Percentiles rank a stretch among this genome's conserved stretches.
These are phyloP conservation scores for Amphichorda felina DNA, from an alignment of 2,329 filamentous ascomycete genomes.

Conservation along the genomic window DNA sequence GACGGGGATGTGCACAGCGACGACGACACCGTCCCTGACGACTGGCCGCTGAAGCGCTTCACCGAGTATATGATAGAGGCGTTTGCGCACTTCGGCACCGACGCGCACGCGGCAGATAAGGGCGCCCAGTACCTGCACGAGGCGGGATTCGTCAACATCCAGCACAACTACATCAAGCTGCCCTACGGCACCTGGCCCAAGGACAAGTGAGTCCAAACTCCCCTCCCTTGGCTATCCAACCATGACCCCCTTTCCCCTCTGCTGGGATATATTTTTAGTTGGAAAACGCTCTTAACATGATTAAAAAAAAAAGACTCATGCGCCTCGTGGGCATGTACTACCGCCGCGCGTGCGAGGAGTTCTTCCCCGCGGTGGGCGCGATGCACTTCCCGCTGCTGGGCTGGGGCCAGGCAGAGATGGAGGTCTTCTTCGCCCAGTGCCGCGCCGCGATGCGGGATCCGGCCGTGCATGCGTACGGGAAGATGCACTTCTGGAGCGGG, in stretches of 20 bases:
- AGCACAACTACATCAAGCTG: conserved; percentile 17
- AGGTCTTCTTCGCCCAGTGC: conserved; percentile 18
- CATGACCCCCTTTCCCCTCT: too few species aligned
- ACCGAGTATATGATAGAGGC: conserved; percentile 9
- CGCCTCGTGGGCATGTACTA: conserved; percentile 28
- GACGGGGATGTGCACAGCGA: conserved; percentile 11
- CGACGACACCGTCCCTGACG: conserved; percentile 9
- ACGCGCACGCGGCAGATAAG: conserved; percentile 4
- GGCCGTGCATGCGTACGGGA: conserved; percentile 23
- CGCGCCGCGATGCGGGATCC: conserved; percentile 20
- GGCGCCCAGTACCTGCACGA: conserved; percentile 5
- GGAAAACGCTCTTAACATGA: too few species aligned
- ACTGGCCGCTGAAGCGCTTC: conserved; percentile 10
- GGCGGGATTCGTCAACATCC: conserved; percentile 10
- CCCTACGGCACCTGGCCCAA: conserved; percentile 40
- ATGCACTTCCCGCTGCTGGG: conserved; percentile 23
- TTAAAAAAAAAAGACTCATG: too few species aligned
- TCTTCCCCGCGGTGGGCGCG: conserved; percentile 26
- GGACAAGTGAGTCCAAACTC: conserved; percentile 15
- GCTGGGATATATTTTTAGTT: not conserved
- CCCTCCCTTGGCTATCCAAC: too few species aligned
- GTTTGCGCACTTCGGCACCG: conserved; percentile 9
- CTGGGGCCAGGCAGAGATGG: conserved; percentile 19
- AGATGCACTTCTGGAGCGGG: conserved; percentile 25
- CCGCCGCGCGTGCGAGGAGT: conserved; percentile 25